Conservation (phyloP, 179 eudicot species). For the Beta lomatogona region DNA sequence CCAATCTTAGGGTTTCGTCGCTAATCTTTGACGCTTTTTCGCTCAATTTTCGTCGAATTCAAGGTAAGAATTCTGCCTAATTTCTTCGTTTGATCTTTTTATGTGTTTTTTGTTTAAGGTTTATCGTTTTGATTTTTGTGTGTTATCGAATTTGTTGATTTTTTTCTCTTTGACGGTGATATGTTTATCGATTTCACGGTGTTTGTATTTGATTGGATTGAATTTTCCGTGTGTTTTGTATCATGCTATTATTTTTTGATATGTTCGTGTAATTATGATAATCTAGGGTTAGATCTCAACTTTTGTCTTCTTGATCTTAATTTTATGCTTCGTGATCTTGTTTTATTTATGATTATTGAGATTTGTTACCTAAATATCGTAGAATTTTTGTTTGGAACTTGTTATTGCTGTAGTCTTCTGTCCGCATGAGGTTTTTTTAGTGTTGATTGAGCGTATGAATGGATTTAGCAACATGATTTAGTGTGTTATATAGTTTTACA, state of each 20-base stretch:
- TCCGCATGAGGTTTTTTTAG: too few relatives aligned
- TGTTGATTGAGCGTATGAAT: too few relatives aligned
- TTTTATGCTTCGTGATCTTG: too few relatives aligned
- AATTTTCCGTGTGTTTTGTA: too few relatives aligned
- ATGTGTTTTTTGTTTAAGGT: neutral
- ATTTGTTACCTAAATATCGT: too few relatives aligned
- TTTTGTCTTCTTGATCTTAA: neutral
- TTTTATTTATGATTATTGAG: too few relatives aligned
- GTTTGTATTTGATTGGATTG: too few relatives aligned
- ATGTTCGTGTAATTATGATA: neutral
- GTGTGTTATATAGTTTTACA: too few relatives aligned
- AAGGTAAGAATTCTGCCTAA: neutral
- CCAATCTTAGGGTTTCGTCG: neutral
- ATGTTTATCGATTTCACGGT: neutral
- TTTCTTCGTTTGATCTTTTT: neutral
- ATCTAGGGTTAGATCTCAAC: neutral
- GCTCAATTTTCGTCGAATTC: neutral
- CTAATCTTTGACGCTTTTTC: neutral
- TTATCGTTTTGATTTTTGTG: neutral
- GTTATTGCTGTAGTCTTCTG: too few relatives aligned
- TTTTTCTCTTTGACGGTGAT: neutral
- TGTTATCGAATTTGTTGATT: neutral
- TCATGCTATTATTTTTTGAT: neutral
- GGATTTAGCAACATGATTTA: too few relatives aligned
- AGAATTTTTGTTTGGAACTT: too few relatives aligned